These are phyloP conservation scores for Pestalotiopsis sp. DNA, from an alignment of 2,329 filamentous ascomycete species.

Conservation along the genomic window DNA sequence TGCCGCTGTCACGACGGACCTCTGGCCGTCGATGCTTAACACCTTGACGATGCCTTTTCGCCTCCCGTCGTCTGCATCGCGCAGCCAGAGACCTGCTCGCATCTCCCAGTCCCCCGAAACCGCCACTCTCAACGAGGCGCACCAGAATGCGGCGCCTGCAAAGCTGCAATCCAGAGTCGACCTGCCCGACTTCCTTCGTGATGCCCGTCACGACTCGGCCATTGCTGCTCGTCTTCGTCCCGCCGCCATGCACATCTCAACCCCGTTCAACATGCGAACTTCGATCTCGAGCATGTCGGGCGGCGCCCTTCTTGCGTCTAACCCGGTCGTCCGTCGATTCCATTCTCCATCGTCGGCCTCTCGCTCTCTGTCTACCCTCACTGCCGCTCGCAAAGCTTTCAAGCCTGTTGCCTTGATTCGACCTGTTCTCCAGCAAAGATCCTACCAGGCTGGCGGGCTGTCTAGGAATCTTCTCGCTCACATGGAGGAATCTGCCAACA, in stretches of 20 bases:
- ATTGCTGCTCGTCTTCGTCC: constrained; percentile 14
- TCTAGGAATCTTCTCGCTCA: constrained; percentile 73
- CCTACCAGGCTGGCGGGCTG: constrained; percentile 48
- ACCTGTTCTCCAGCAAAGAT: constrained; percentile 28
- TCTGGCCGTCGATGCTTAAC: constrained; percentile 47
- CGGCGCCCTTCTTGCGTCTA: constrained; percentile 28
- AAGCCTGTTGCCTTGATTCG: constrained; percentile 15
- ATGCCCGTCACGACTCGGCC: constrained; percentile 21
- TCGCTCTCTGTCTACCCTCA: constrained; percentile 26
- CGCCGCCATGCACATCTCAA: constrained; percentile 19
- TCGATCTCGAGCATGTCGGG: constrained; percentile 31
- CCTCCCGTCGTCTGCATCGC: constrained; percentile 17
- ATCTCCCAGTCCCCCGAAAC: constrained; percentile 11
- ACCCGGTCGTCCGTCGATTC: constrained; percentile 26
- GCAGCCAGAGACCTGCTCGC: neutral
- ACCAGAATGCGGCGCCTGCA: neutral
- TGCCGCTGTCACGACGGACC: constrained; percentile 41
- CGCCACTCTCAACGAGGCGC: neutral
- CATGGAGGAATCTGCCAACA: constrained; percentile 88
- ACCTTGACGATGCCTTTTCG: constrained; percentile 38
- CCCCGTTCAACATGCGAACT: constrained; percentile 31
- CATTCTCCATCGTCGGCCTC: constrained; percentile 19
- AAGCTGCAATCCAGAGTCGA: constrained; percentile 18
- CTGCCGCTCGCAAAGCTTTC: constrained; percentile 18
- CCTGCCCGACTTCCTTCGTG: constrained; percentile 36